Evolutionary conservation across 129 eudicot genomes (phyloP).

Genomic region (Flaveria ramosissima): DNA sequence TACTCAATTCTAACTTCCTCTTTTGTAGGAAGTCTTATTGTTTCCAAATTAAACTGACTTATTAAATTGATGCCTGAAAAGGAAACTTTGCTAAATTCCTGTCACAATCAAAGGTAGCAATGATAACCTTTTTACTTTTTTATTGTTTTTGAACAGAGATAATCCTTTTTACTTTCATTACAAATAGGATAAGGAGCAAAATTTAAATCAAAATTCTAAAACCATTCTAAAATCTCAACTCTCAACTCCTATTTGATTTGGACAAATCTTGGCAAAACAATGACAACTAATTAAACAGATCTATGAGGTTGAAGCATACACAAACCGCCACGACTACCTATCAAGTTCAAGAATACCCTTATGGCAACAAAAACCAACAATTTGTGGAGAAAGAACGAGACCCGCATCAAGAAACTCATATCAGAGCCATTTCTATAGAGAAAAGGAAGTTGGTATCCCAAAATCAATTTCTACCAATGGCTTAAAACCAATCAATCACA

Average conservation of each 20-base stretch:
- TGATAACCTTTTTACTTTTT: no score
- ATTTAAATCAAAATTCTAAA: background rate
- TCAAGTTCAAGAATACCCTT: background rate
- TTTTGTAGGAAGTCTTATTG: background rate
- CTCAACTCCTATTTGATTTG: background rate
- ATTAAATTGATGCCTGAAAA: no score
- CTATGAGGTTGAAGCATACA: slow-evolving; percentile 1
- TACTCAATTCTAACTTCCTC: background rate
- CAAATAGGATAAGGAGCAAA: background rate
- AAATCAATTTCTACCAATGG: background rate
- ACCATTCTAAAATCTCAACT: background rate
- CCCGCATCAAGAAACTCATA: background rate
- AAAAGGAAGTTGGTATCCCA: background rate
- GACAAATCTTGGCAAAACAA: background rate
- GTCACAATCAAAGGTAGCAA: background rate
- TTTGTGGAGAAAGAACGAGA: background rate
- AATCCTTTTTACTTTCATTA: background rate
- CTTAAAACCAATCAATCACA: background rate
- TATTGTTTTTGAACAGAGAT: no score
- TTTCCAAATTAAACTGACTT: background rate
- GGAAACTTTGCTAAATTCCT: background rate
- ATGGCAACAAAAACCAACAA: background rate
- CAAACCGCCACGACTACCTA: background rate
- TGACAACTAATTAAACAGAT: slow-evolving; percentile 5
- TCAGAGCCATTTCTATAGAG: background rate